Evolutionary conservation across 2,329 filamentous ascomycete species (phyloP), one percentile per base, ranked within the genome.

Genomic region (Samsoniella hepiali): DNA sequence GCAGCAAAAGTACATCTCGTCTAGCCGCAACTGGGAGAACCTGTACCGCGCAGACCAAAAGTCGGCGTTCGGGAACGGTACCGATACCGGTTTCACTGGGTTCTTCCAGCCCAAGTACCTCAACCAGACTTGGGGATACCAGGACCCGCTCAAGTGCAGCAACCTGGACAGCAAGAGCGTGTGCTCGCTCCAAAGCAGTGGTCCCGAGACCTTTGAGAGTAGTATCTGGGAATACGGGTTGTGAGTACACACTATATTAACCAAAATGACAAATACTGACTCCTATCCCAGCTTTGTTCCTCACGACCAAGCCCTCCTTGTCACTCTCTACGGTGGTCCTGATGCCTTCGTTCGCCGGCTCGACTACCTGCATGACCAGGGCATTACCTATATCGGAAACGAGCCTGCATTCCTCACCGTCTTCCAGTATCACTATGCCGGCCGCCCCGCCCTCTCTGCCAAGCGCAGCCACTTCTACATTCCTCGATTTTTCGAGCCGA

Each of bases 171-270:
- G 78, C 11, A 78, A 76, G 7, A 86, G 82, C 1, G 78, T 80
- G 51, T 91, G 89, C 73, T 84, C 81, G 3, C 81, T 88, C 1
- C 78, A 89, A 49, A 79, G 84, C 65, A 83, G 79, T 2, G 87
- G 84, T 0, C 80, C 83, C 7, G 89, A 92, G 73, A 91, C 89
- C 0, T 92, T 89, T 67, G 90, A 93, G 72, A 87, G 84, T 50
- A 88, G 84, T 65, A 78, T 84, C 1, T 93, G 89, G 89, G 84
- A 91, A 62, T 92, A 92, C 70, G 85, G 84, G 17, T 92, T 91
- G 81, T 85, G 69, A 67, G 81, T 76, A 42, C 2, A n/a, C 15
- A 29, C 36, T 11, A 10, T 5, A 22, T 2, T 49, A 2, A 34
- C 13, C 11, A 8, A n/a, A n/a, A 8, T 7, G 11, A 50, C 27